Evolutionary conservation across 495 filamentous ascomycete genomes (phyloP).

Genomic region (Bryoglossum gracile): DNA sequence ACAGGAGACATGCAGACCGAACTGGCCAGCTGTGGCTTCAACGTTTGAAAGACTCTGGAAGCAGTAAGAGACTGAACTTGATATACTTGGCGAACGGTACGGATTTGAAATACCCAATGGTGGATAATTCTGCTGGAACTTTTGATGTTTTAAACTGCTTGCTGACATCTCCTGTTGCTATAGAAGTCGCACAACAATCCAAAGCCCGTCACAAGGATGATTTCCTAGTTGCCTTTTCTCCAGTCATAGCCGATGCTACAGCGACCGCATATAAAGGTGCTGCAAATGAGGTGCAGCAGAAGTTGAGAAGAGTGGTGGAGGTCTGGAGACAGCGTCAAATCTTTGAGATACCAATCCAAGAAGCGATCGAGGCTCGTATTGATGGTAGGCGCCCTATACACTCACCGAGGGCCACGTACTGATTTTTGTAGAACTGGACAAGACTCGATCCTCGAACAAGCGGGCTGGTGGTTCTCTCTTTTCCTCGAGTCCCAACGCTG

Average conservation of each 20-base stretch:
- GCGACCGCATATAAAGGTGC: slow-evolving; percentile 80
- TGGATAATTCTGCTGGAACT: not conserved
- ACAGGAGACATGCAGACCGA: slow-evolving; percentile 79
- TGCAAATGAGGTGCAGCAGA: slow-evolving; percentile 73
- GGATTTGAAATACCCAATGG: slow-evolving; percentile 7
- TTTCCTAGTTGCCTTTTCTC: slow-evolving; percentile 83
- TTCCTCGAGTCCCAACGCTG: slow-evolving; percentile 46
- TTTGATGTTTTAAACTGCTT: slow-evolving; percentile 4
- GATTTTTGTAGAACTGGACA: slow-evolving; percentile 62
- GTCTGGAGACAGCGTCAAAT: slow-evolving; percentile 85
- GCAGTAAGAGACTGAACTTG: slow-evolving; percentile 79
- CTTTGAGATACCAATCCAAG: slow-evolving; percentile 73
- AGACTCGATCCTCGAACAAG: slow-evolving; percentile 59
- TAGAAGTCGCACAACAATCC: slow-evolving; percentile 93
- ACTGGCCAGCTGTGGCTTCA: slow-evolving; percentile 87
- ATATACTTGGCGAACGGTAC: slow-evolving; percentile 94
- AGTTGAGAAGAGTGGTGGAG: slow-evolving; percentile 81
- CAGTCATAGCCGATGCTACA: slow-evolving; percentile 81
- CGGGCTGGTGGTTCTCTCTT: slow-evolving; percentile 63
- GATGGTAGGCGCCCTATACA: slow-evolving; percentile 48
- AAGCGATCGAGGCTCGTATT: slow-evolving; percentile 67
- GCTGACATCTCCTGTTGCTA: slow-evolving; percentile 23
- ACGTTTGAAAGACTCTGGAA: slow-evolving; percentile 73
- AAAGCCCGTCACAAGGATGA: slow-evolving; percentile 86
- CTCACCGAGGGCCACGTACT: not conserved